A percentile compares a stretch with the other conserved stretches of the same genome.
Conservation (phyloP, 495 filamentous ascomycete species). For the Talaromyces wortmannii region DNA sequence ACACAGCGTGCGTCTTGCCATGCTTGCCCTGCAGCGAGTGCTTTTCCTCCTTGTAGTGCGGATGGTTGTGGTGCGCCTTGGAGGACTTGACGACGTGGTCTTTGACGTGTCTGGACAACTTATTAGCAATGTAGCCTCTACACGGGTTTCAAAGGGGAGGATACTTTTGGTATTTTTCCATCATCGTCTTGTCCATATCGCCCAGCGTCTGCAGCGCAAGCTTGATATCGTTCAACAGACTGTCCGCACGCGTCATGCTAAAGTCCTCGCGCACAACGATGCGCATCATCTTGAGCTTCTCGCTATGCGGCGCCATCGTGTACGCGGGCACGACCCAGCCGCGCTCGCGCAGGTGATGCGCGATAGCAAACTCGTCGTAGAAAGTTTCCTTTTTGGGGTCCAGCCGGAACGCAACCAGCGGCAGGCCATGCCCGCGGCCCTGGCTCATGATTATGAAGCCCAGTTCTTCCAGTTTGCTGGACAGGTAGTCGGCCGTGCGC, state of each 20-base stretch:
- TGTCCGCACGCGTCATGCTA: conserved; percentile 65
- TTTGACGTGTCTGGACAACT: conserved; percentile 38
- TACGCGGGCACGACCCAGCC: conserved; percentile 92
- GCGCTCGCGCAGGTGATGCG: conserved; percentile 73
- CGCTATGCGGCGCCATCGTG: conserved; percentile 83
- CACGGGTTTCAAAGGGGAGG: conserved; percentile 9
- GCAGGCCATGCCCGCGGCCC: conserved; percentile 64
- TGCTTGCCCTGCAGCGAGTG: conserved; percentile 83
- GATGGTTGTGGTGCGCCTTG: conserved; percentile 53
- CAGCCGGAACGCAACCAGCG: conserved; percentile 80
- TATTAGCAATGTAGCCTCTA: no score
- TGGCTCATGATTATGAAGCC: conserved; percentile 85
- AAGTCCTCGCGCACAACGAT: conserved; percentile 90
- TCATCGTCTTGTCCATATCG: conserved; percentile 62
- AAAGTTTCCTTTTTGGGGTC: conserved; percentile 48
- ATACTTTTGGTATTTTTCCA: conserved; percentile 59
- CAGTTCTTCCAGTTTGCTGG: conserved; percentile 56
- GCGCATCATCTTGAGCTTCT: conserved; percentile 76
- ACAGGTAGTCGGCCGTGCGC: conserved; percentile 74
- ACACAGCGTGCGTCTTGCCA: conserved; percentile 82
- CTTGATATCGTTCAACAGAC: conserved; percentile 66
- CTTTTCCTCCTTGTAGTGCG: conserved; percentile 65
- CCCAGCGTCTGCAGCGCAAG: conserved; percentile 59
- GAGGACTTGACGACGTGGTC: conserved; percentile 47
- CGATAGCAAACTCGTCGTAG: conserved; percentile 78